Evolutionary conservation across 2,329 filamentous ascomycete genomes (phyloP), one percentile per base, ranked within the genome.

Genomic region (Thielaviopsis punctulata): DNA sequence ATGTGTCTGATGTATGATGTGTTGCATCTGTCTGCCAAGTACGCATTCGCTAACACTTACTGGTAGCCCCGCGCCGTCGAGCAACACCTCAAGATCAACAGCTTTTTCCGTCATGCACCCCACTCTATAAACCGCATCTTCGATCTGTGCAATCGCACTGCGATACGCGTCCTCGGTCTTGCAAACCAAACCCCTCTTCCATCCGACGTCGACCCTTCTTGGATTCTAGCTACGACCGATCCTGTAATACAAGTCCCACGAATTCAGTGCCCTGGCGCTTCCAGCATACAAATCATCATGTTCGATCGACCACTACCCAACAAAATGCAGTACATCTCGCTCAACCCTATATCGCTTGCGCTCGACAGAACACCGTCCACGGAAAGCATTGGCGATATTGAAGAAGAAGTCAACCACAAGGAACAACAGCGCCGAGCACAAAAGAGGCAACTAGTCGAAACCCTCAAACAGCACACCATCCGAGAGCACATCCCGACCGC

Each of bases 271-370:
- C 74, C 80, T 47, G 76, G 77, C 56, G 79, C 79, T 4, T 73
- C 84, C 19, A 86, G 81, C 45, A 78, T 94, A 45, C 92, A 98
- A 63, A 77, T 95, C 45, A 84, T 96, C 54, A 73, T 93, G 53
- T 98, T 93, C 65, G 81, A 95, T 60, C 76, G 89, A 46, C 92
- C 92, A 1, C 77, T 84, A 53, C 90, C 92, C 0, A 80, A 76
- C 27, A 78, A 81, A 52, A 96, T 98, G 92, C 90, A 98, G 66
- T 98, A 96, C 65, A 83, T 96, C 59, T 98, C 92, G 1, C 71
- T 95, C 19, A 77, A 80, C 24, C 90, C 92, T 0, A 96, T 98
- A 49, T 82, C 88, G 0, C 73, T 98, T 43, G 88, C 88, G 0
- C 70, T 98, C 13, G 85, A 77, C 2, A 84, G 90, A 62, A 87